Conservation (phyloP, 2,329 filamentous ascomycete genomes). For the Cryphonectria japonica region DNA sequence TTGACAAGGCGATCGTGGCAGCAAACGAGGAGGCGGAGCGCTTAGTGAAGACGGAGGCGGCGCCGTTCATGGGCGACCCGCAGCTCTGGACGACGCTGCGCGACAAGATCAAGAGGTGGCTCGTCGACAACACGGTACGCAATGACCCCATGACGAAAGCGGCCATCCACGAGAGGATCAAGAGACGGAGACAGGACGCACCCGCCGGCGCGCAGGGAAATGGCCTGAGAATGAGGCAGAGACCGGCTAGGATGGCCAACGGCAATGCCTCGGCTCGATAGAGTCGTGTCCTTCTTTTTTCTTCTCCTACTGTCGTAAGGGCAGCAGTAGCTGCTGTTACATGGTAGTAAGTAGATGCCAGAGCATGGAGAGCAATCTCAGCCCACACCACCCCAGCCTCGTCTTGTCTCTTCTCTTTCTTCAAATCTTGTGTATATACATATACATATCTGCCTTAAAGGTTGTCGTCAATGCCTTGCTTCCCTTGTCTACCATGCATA, state of each 20-base stretch:
- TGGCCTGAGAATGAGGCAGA: slow-evolving; percentile 32
- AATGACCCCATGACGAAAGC: slow-evolving; percentile 81
- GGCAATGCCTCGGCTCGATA: slow-evolving; percentile 11
- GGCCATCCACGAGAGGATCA: slow-evolving; percentile 71
- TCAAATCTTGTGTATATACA: background rate
- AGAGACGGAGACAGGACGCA: slow-evolving; percentile 63
- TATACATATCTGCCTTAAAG: background rate
- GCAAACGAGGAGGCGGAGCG: slow-evolving; percentile 71
- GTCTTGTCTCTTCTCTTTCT: background rate
- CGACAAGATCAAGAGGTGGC: slow-evolving; percentile 78
- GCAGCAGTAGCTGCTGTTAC: background rate
- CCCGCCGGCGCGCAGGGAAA: slow-evolving; percentile 64
- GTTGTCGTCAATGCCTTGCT: background rate
- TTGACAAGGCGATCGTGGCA: slow-evolving; percentile 63
- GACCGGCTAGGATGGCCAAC: slow-evolving; percentile 9
- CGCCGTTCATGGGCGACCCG: slow-evolving; percentile 77
- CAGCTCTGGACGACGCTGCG: slow-evolving; percentile 66
- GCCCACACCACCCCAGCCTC: background rate
- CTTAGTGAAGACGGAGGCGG: slow-evolving; percentile 76
- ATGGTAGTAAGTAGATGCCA: background rate
- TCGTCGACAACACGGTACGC: slow-evolving; percentile 83
- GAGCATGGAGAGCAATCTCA: too few species aligned
- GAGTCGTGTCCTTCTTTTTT: background rate
- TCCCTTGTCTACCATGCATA: background rate
- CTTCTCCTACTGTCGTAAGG: too few species aligned